phyloP scores from a whole-genome alignment of 2,329 filamentous ascomycete genomes.

The Scorias spongiosa region DNA sequence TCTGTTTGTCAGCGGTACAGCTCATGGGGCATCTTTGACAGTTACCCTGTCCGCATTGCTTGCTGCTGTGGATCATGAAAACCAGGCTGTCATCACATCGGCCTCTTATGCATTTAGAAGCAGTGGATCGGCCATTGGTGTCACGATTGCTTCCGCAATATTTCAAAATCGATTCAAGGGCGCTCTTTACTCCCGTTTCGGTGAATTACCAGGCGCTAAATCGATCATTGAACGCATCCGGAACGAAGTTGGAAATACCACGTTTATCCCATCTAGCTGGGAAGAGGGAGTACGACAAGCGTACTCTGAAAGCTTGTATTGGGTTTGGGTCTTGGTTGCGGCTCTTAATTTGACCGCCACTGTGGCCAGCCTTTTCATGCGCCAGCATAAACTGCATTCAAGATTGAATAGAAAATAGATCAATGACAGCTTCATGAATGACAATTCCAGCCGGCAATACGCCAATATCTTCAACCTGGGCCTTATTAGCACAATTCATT shows the following conservation, averaged over 20 bases:
- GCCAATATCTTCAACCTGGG: too few relatives aligned
- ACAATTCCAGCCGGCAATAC: too few relatives aligned
- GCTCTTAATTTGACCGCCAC: conserved; percentile 45
- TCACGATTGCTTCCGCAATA: conserved; percentile 56
- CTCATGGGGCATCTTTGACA: conserved; percentile 65
- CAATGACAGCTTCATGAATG: too few relatives aligned
- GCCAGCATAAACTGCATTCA: conserved; percentile 58
- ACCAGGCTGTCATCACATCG: conserved; percentile 72
- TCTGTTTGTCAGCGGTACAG: conserved; percentile 50
- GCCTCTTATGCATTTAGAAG: conserved; percentile 63
- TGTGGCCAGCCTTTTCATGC: conserved; percentile 49
- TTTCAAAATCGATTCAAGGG: conserved; percentile 64
- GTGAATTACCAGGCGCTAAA: conserved; percentile 44
- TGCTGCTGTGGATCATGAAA: conserved; percentile 58
- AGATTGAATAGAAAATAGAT: conserved; percentile 37
- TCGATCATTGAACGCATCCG: conserved; percentile 53
- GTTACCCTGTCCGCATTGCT: conserved; percentile 65
- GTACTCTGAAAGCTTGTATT: conserved; percentile 59
- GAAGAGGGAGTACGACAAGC: conserved; percentile 48
- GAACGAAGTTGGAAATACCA: conserved; percentile 55
- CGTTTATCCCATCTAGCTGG: conserved; percentile 53
- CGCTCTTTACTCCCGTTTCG: conserved; percentile 51
- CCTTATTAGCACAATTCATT: too few relatives aligned
- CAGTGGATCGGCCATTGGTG: conserved; percentile 55
- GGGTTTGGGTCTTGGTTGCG: conserved; percentile 55